Base-by-base conservation (phyloP, 2,329 filamentous ascomycete species). In the Ustilaginoidea virens region DNA sequence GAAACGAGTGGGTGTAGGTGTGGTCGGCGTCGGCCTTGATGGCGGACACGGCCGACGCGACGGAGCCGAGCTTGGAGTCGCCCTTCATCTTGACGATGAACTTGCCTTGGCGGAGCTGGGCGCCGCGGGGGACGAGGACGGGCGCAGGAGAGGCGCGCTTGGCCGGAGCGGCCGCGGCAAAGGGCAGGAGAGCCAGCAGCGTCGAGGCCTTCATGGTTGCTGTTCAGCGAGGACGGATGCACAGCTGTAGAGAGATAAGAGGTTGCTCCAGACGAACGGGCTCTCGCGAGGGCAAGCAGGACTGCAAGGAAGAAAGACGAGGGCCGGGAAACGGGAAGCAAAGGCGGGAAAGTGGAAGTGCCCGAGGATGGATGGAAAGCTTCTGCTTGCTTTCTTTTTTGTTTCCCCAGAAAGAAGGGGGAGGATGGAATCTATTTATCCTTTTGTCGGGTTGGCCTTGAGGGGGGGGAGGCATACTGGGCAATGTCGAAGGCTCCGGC, bases 11-110 rank as follows among this genome's bases (percentile, higher is more conserved):
- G 8, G 30, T 33, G 36, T 47, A 49, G 13, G 42, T 45, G 33
- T 47, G 44, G 27, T 53, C 48, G 33, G 51, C 49, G 16, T 48
- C 40, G 23, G 46, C 46, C 12, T 36, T 30, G 32, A 53, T 47
- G 32, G 32, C 21, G 13, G 33, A 32, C 28, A 55, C 38, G 28
- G 43, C 41, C 11, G 34, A 30, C 17, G 30, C 31, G 25, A 51
- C 34, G 5, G 47, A 39, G 20, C 42, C 23, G n/a, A 27, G 28
- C 23, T 33, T 31, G 29, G 32, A 28, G 10, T 39, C 37, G 30
- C 32, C 35, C 41, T 46, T 49, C 39, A 56, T 47, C 38, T 47
- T 51, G 39, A 56, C 42, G 18, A 56, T 56, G 43, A 48, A 56
- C 37, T 48, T 55, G 41, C 46, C 48, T 27, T 48, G 45, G 20